phyloP scores from a whole-genome alignment of 192 early-diverging fungal genomes.

The Rhizoclosmatium sp. region DNA sequence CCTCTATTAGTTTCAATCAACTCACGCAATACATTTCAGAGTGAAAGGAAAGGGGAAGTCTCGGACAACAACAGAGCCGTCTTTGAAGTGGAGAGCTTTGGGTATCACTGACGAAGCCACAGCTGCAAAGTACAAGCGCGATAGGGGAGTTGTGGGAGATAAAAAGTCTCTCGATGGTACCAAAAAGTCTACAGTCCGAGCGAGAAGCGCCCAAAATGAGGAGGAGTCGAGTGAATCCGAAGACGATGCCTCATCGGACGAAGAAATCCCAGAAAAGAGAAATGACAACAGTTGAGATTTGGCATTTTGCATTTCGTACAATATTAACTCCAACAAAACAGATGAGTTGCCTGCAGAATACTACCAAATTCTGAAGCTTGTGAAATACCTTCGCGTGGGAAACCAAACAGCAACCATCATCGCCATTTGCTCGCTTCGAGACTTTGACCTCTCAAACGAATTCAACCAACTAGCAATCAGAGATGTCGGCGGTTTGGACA shows the following conservation, averaged over 20 bases:
- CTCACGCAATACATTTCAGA: conserved; percentile 1
- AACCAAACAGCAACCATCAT: conserved; percentile 75
- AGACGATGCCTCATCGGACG: conserved; percentile 52
- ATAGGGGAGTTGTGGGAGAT: background rate
- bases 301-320: background rate
- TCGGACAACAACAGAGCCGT: conserved; percentile 46
- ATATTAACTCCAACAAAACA: conserved; percentile 17
- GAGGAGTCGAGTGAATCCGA: conserved; percentile 32
- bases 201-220: conserved; percentile 4
- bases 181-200: conserved; percentile 20
- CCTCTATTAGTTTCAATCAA: background rate
- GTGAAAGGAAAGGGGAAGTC: conserved; percentile 10
- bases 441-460: conserved; percentile 71
- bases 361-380: conserved; percentile 70
- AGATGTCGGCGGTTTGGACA: conserved; percentile 70
- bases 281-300: conserved; percentile 61
- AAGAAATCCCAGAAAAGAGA: conserved; percentile 64
- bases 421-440: conserved; percentile 68
- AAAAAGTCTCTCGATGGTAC: conserved; percentile 20
- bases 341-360: conserved; percentile 70
- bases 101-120: conserved; percentile 27
- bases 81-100: conserved; percentile 52
- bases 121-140: conserved; percentile 11
- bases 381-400: conserved; percentile 68
- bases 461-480: conserved; percentile 71